Evolutionary conservation across 768 basidiomycete species (phyloP), one percentile per base, ranked within the genome.

Genomic region (Boletellus ananiceps): DNA sequence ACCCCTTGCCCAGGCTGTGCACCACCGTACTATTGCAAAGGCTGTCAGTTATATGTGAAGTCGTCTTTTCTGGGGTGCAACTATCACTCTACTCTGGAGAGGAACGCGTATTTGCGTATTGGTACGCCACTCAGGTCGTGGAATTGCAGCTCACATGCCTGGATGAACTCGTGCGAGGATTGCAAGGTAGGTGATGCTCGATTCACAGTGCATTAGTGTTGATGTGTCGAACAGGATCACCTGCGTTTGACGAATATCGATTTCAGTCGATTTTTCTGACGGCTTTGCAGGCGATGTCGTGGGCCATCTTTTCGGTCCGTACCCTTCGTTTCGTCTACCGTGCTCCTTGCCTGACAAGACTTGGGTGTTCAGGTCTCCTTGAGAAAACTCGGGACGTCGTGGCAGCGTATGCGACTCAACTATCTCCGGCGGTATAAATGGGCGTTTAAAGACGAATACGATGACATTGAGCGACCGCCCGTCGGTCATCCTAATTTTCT

Each of bases 61-160:
- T 93, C 13, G 65, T 90, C 5, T 70, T 84, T 38, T 83, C 87
- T 2, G 90, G 86, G 2, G 86, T 88, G 53, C 87, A 91, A 63
- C 65, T 90, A 18, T 84, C 87, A 39, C 64, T 93, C 7, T 88
- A 90, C 57, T 72, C 79, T 18, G 64, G 74, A 1, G 78, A 85
- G 37, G 90, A 93, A 59, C 77, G 71, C 31, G 71, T 84, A 0
- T 80, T 88, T 52, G 84, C 88, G 2, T 90, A 91, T 66, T 90
- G 87, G 84, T 87, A 87, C 58, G 69, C 73, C 5, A 62, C 76
- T 3, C 74, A 76, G 38, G 74, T 89, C 3, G 68, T 84, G 1
- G 79, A 83, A 16, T 65, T 65, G 19, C 82, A 88, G 55, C 58
- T 86, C 8, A 64, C 67, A 3, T 77, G 71, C 50, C 63, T 87